phyloP scores from a whole-genome alignment of 148 eudicot species.

The Cornus kousa region DNA sequence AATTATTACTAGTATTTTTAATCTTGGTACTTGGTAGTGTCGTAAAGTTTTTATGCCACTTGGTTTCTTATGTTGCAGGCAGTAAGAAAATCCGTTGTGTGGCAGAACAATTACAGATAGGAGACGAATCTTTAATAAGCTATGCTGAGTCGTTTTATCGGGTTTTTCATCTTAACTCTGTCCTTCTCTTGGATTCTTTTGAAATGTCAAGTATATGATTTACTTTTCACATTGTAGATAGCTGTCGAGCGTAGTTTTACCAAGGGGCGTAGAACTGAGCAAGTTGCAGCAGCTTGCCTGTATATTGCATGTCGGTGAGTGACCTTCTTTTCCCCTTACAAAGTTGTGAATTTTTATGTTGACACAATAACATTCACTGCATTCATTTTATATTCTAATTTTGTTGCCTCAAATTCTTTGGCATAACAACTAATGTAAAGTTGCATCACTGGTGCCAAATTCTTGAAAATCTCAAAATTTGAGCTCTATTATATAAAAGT shows the following conservation, averaged over 20 bases:
- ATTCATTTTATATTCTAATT: neutral
- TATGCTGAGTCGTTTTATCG: slow-evolving; percentile 39
- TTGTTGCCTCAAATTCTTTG: neutral
- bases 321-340: neutral
- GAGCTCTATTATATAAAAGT: no score
- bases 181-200: neutral
- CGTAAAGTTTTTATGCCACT: neutral
- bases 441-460: no score
- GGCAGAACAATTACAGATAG: slow-evolving; percentile 32
- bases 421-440: no score
- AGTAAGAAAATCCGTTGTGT: slow-evolving; percentile 19
- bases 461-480: no score
- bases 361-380: neutral
- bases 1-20: neutral
- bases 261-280: slow-evolving; percentile 48
- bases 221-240: slow-evolving; percentile 20
- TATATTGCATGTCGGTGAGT: slow-evolving; percentile 58
- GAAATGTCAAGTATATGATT: slow-evolving; percentile 1
- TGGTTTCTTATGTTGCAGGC: slow-evolving; percentile 26
- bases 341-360: neutral
- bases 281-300: slow-evolving; percentile 40
- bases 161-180: neutral
- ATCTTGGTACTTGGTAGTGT: neutral
- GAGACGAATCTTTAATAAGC: slow-evolving; percentile 25
- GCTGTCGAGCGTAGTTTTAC: slow-evolving; percentile 47